Conservation (phyloP, 352 stramenopile species). For the Aphanomyces cochlioides region DNA sequence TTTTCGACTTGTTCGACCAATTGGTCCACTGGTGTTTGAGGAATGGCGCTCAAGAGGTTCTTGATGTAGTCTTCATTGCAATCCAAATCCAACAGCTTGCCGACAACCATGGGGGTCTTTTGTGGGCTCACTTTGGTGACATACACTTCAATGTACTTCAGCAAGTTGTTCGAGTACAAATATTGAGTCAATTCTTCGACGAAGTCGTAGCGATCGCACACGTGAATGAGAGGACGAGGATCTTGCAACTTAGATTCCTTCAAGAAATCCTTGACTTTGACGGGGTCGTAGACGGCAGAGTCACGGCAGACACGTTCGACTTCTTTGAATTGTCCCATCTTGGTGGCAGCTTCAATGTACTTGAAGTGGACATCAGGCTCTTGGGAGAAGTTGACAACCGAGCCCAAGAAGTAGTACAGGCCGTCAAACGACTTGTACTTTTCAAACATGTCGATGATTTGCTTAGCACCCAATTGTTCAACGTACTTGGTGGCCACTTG, state of each 20-base stretch:
- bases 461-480: conserved; percentile 89
- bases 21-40: conserved; percentile 94
- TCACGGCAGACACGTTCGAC: conserved; percentile 99
- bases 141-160: conserved; percentile 99
- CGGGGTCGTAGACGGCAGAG: conserved; percentile 98
- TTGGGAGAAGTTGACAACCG: conserved; percentile 98
- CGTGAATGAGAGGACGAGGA: conserved; percentile 98
- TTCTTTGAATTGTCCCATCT: conserved; percentile 99
- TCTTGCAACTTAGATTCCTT: conserved; percentile 99
- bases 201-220: conserved; percentile 99
- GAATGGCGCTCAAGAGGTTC: conserved; percentile 98
- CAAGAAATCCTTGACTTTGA: conserved; percentile 99
- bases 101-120: conserved; percentile 98
- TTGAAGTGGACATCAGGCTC: conserved; percentile 99
- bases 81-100: conserved; percentile 97
- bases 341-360: conserved; percentile 99
- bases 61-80: conserved; percentile 99
- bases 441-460: conserved; percentile 99
- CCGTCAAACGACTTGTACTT: conserved; percentile 98
- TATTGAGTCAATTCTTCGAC: conserved; percentile 99
- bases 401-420: conserved; percentile 98
- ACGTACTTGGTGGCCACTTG: conserved; percentile 96
- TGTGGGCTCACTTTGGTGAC: conserved; percentile 96
- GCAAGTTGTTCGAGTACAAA: conserved; percentile 99
- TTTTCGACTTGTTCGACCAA: conserved; percentile 99